phyloP scores from a whole-genome alignment of 257 asterid genomes.

The Salvia splendens region DNA sequence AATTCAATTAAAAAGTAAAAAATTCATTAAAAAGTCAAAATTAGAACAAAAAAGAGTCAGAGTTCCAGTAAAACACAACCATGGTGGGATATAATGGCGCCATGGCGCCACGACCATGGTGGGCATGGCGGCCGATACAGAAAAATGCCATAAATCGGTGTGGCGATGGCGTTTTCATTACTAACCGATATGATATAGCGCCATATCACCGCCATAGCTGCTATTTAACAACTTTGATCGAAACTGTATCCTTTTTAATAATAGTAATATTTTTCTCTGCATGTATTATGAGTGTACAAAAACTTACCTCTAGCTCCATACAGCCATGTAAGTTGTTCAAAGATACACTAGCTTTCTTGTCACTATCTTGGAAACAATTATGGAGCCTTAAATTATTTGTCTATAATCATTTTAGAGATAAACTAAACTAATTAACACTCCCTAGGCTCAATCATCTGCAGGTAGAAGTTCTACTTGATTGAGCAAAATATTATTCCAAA shows the following conservation, averaged over 20 bases:
- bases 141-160: no score
- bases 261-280: neutral
- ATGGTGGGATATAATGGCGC: no score
- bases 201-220: no score
- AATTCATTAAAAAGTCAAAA: no score
- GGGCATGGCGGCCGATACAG: no score
- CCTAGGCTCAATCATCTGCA: conserved; percentile 8
- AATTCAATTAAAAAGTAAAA: no score
- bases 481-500: neutral
- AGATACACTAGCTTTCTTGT: neutral
- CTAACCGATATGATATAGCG: no score
- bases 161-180: no score
- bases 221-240: no score
- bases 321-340: neutral
- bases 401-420: neutral
- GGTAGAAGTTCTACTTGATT: neutral
- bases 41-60: no score
- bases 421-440: conserved; percentile 1
- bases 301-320: conserved; percentile 1
- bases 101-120: no score
- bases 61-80: no score
- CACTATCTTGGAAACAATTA: conserved; percentile 8
- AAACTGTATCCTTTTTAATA: neutral
- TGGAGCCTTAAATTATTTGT: neutral
- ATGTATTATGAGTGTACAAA: neutral